These are phyloP conservation scores for Paramarasmius palmivorus DNA, from an alignment of 1,284 basidiomycete genomes.

Conservation along the genomic window DNA sequence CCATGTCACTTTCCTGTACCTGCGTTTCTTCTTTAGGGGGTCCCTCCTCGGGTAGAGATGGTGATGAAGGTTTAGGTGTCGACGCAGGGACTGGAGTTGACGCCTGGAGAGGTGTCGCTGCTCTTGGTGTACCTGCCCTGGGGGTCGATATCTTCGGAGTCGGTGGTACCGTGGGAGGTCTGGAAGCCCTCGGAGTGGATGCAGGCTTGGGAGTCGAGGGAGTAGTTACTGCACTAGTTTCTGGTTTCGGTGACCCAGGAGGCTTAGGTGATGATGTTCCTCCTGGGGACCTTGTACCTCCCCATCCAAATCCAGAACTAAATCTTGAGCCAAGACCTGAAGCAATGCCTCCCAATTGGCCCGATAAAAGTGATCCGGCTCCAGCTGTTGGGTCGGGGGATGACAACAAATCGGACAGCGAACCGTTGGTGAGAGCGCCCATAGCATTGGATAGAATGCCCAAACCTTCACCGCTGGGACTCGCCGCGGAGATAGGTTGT, in stretches of 20 bases:
- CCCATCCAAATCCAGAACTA: neutral
- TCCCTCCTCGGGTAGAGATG: neutral
- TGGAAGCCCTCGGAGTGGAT: neutral
- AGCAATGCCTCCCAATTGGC: neutral
- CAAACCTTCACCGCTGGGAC: neutral
- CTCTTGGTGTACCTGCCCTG: constrained; percentile 11
- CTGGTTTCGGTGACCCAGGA: constrained; percentile 2
- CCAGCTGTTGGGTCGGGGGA: neutral
- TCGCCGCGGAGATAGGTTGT: constrained; percentile 4
- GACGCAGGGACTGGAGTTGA: constrained; percentile 11
- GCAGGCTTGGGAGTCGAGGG: neutral
- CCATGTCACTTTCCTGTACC: too few species aligned
- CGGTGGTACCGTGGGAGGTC: constrained; percentile 5
- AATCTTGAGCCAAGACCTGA: neutral
- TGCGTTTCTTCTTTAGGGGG: neutral
- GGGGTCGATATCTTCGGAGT: constrained; percentile 1
- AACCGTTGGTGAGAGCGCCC: too few species aligned
- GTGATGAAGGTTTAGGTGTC: constrained; percentile 13
- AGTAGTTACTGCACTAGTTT: neutral
- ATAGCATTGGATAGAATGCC: constrained; percentile 2
- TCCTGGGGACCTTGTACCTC: neutral
- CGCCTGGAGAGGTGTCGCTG: constrained; percentile 12
- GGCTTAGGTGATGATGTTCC: neutral
- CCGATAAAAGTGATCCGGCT: neutral
- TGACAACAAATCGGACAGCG: too few species aligned